These are phyloP conservation scores for Amanita molliuscula DNA, from an alignment of 768 basidiomycete species.

Conservation along the genomic window DNA sequence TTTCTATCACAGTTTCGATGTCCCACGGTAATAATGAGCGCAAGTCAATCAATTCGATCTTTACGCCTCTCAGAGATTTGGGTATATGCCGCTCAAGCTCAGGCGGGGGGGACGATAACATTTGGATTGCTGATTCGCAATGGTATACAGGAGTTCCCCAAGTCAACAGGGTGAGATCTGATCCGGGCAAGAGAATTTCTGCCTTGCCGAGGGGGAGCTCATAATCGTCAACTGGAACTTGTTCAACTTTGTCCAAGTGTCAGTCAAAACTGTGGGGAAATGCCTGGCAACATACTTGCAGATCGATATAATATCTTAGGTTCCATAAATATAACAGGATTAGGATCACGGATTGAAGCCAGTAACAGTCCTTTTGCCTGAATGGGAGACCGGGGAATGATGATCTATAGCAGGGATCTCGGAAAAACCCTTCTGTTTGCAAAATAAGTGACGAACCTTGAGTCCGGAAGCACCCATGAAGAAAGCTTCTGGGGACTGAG, in stretches of 20 bases:
- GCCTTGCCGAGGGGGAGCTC: constrained; percentile 75
- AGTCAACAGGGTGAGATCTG: constrained; percentile 81
- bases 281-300: constrained; percentile 35
- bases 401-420: constrained; percentile 32
- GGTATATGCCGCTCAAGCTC: constrained; percentile 60
- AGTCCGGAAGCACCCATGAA: constrained; percentile 87
- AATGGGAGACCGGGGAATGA: constrained; percentile 90
- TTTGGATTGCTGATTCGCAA: constrained; percentile 73
- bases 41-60: constrained; percentile 84
- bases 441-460: constrained; percentile 42
- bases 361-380: constrained; percentile 93
- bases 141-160: constrained; percentile 95
- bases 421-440: not conserved
- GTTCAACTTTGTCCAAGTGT: constrained; percentile 49
- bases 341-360: constrained; percentile 82
- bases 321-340: constrained; percentile 94
- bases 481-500: constrained; percentile 91
- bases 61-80: constrained; percentile 48
- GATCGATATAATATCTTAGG: constrained; percentile 91
- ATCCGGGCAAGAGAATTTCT: constrained; percentile 63
- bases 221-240: constrained; percentile 86
- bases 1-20: constrained; percentile 66
- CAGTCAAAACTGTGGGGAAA: not conserved
- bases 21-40: constrained; percentile 90
- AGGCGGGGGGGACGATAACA: constrained; percentile 58